Evolutionary conservation across 1,284 basidiomycete genomes (phyloP).

Genomic region (Apiotrichum brassicae): DNA sequence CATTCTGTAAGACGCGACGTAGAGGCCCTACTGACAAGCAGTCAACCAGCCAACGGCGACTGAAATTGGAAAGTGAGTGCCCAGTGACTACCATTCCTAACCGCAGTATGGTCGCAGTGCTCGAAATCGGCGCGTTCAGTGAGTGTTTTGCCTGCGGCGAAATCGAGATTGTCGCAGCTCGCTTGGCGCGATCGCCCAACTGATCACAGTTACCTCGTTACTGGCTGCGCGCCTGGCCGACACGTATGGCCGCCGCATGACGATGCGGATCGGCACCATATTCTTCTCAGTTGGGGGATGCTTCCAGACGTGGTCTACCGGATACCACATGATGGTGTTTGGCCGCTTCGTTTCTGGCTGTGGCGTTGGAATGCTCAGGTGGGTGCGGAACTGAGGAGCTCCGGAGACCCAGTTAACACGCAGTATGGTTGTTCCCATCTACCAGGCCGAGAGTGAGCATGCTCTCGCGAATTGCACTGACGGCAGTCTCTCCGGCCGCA

Average conservation of each 20-base stretch:
- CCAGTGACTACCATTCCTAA: no score
- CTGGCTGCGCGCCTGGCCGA: slow-evolving; percentile 85
- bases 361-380: slow-evolving; percentile 89
- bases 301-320: slow-evolving; percentile 79
- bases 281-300: slow-evolving; percentile 84
- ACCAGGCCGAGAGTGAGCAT: slow-evolving; percentile 51
- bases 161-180: no score
- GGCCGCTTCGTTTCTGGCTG: slow-evolving; percentile 85
- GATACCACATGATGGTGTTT: slow-evolving; percentile 78
- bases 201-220: slow-evolving; percentile 68
- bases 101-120: slow-evolving; percentile 80
- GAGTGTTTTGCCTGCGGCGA: slow-evolving; percentile 29
- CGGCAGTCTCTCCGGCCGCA: slow-evolving; percentile 13
- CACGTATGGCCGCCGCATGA: slow-evolving; percentile 75
- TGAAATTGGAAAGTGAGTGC: slow-evolving; percentile 48
- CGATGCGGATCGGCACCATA: slow-evolving; percentile 77
- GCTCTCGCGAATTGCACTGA: slow-evolving; percentile 2
- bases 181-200: not conserved
- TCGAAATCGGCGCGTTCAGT: slow-evolving; percentile 91
- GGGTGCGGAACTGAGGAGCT: slow-evolving; percentile 38
- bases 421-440: slow-evolving; percentile 94
- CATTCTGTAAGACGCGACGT: slow-evolving; percentile 20
- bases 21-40: slow-evolving; percentile 15
- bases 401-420: not conserved
- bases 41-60: slow-evolving; percentile 63